A percentile compares a stretch with the other conserved stretches of the same genome.
phyloP scores from a whole-genome alignment of 495 filamentous ascomycete species.

The Lindgomyces ingoldianus region DNA sequence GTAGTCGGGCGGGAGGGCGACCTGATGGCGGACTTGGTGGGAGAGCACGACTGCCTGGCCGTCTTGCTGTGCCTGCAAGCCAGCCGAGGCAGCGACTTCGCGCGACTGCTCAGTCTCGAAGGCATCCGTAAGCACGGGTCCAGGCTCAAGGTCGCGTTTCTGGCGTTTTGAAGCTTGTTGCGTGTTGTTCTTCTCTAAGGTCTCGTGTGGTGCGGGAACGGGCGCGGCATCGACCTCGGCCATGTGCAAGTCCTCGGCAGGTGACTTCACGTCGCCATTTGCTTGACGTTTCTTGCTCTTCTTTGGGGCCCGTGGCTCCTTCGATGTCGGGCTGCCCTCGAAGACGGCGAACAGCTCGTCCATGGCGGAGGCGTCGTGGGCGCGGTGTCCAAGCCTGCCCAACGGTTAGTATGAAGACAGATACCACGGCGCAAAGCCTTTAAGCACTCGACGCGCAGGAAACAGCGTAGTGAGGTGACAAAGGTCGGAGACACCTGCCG shows the following conservation, averaged over 20 bases:
- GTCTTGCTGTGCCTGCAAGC: conserved; percentile 71
- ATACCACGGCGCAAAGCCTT: too few relatives aligned
- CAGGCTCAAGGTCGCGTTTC: conserved; percentile 68
- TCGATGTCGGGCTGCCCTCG: conserved; percentile 36
- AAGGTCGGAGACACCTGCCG: background rate
- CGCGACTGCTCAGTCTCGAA: conserved; percentile 95
- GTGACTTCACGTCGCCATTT: conserved; percentile 69
- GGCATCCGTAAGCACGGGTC: conserved; percentile 84
- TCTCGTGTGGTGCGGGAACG: conserved; percentile 30
- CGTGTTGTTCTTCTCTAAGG: conserved; percentile 39
- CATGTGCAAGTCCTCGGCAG: conserved; percentile 33
- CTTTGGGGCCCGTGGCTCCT: conserved; percentile 21
- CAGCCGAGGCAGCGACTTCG: conserved; percentile 78
- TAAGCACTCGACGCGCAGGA: too few relatives aligned
- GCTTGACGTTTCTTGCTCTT: conserved; percentile 63
- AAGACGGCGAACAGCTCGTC: conserved; percentile 50
- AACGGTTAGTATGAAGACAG: too few relatives aligned
- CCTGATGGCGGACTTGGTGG: conserved; percentile 98
- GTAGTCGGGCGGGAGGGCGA: conserved; percentile 89
- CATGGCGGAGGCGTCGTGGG: conserved; percentile 16
- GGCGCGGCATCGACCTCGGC: conserved; percentile 40
- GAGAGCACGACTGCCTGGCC: conserved; percentile 72
- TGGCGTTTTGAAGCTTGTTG: conserved; percentile 71
- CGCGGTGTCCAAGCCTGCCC: too few relatives aligned
- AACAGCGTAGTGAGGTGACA: too few relatives aligned